Evolutionary conservation across 208 protist genomes (phyloP).

Genomic region (Leishmania guyanensis): DNA sequence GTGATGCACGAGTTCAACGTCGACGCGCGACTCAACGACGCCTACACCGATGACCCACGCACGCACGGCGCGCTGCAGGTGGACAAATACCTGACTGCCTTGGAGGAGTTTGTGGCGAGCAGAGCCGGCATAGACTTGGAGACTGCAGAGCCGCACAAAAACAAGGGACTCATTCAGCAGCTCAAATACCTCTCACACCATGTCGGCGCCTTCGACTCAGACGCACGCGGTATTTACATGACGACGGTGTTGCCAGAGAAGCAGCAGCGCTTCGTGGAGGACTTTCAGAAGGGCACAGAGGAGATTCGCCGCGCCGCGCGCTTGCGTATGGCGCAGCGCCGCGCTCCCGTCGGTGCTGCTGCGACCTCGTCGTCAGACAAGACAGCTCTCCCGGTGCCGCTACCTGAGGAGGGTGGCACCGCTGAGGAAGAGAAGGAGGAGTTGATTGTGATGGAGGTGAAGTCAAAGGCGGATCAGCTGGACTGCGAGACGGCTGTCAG

Average conservation of each 20-base stretch:
- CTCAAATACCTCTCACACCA: constrained; percentile 60
- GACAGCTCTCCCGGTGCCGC: background rate
- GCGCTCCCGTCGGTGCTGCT: constrained; percentile 1
- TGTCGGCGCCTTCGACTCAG: constrained; percentile 62
- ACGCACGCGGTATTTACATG: constrained; percentile 57
- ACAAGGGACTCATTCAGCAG: constrained; percentile 86
- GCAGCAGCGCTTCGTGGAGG: constrained; percentile 68
- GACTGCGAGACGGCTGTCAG: constrained; percentile 89
- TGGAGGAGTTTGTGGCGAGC: constrained; percentile 83
- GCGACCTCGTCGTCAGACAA: background rate
- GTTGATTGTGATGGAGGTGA: constrained; percentile 48
- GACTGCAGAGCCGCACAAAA: constrained; percentile 69
- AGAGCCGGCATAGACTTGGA: constrained; percentile 69
- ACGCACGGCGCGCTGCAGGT: constrained; percentile 74
- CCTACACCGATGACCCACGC: constrained; percentile 76
- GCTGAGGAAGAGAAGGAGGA: constrained; percentile 42
- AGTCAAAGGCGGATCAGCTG: constrained; percentile 42
- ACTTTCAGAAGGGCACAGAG: constrained; percentile 71
- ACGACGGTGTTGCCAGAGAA: constrained; percentile 75
- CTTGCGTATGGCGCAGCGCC: constrained; percentile 32
- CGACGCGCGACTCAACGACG: constrained; percentile 70
- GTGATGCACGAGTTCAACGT: constrained; percentile 81
- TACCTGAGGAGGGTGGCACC: background rate
- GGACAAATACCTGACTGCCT: constrained; percentile 73
- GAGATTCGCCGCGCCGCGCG: constrained; percentile 65